phyloP scores from a whole-genome alignment of 768 basidiomycete species.

The Boletus vermiculosoides region DNA sequence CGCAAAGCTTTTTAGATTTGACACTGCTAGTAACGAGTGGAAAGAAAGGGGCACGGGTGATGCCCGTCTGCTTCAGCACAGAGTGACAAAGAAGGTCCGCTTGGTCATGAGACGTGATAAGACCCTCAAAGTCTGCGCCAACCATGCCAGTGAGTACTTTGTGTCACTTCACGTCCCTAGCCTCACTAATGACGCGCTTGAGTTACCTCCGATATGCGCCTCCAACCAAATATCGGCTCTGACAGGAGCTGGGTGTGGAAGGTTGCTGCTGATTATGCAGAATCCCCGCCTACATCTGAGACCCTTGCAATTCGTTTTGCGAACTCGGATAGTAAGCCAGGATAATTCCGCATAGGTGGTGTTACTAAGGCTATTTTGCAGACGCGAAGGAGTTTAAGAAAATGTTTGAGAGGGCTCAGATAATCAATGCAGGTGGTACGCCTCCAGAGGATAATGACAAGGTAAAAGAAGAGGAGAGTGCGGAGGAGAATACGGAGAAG shows the following conservation, averaged over 20 bases:
- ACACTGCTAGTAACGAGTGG: constrained; percentile 78
- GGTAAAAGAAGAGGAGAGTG: constrained; percentile 24
- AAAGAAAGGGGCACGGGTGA: constrained; percentile 98
- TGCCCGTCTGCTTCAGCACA: constrained; percentile 88
- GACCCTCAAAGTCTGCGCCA: constrained; percentile 99
- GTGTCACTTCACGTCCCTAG: neutral
- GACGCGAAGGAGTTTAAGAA: constrained; percentile 85
- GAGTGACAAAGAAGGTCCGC: constrained; percentile 85
- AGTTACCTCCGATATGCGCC: constrained; percentile 89
- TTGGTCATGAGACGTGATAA: constrained; percentile 99
- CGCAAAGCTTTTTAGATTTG: constrained; percentile 97
- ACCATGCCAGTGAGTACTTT: constrained; percentile 77
- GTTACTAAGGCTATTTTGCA: constrained; percentile 36
- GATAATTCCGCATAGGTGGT: neutral
- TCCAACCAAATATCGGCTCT: constrained; percentile 97
- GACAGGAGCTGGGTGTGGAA: constrained; percentile 99
- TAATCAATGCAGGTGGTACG: constrained; percentile 48
- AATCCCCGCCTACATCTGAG: constrained; percentile 85
- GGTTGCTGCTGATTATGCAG: constrained; percentile 92
- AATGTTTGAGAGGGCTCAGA: constrained; percentile 84
- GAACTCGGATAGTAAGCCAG: constrained; percentile 86
- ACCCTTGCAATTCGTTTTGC: constrained; percentile 98
- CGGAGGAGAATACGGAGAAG: constrained; percentile 30
- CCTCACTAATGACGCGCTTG: constrained; percentile 7
- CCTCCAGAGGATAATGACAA: constrained; percentile 27